A percentile compares a stretch with the other conserved stretches of the same genome.
These are phyloP conservation scores for Debaryomycetaceae sp. DNA, from an alignment of 1,139 yeast genomes.

Conservation along the genomic window DNA sequence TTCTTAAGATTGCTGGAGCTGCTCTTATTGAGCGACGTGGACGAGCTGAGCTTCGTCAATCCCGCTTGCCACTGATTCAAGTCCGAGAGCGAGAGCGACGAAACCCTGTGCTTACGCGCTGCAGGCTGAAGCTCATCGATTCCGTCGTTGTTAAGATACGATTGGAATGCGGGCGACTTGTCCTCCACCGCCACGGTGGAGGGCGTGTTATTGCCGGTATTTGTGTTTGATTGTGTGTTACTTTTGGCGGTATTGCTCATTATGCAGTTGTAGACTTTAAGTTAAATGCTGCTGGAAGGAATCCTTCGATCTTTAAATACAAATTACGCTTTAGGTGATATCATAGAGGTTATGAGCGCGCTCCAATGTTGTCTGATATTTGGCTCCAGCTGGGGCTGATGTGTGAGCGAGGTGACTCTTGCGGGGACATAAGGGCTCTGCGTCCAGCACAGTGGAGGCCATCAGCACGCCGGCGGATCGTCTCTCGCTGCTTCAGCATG, in stretches of 20 bases:
- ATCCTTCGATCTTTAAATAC: background rate
- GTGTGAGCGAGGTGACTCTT: too few relatives aligned
- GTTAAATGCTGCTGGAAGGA: background rate
- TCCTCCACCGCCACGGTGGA: conserved; percentile 6
- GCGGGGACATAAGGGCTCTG: too few relatives aligned
- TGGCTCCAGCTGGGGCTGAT: too few relatives aligned
- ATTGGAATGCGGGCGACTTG: conserved; percentile 31
- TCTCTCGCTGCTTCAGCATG: too few relatives aligned
- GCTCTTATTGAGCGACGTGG: conserved; percentile 34
- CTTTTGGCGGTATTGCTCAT: background rate
- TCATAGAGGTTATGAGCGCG: background rate
- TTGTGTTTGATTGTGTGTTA: background rate
- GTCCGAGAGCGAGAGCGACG: conserved; percentile 68
- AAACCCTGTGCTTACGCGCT: conserved; percentile 60
- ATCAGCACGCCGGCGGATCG: too few relatives aligned
- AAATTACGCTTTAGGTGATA: background rate
- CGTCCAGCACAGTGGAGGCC: too few relatives aligned
- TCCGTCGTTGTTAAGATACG: conserved; percentile 69
- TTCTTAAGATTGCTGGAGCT: conserved; percentile 45
- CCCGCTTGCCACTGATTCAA: conserved; percentile 58
- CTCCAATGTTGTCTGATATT: background rate
- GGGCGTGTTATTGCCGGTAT: conserved; percentile 1
- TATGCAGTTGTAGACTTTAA: background rate
- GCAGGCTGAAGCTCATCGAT: conserved; percentile 63
- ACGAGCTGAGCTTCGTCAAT: conserved; percentile 44